Evolutionary conservation across 2,329 filamentous ascomycete species (phyloP), one percentile per base, ranked within the genome.

Genomic region (Penicillium sp.): DNA sequence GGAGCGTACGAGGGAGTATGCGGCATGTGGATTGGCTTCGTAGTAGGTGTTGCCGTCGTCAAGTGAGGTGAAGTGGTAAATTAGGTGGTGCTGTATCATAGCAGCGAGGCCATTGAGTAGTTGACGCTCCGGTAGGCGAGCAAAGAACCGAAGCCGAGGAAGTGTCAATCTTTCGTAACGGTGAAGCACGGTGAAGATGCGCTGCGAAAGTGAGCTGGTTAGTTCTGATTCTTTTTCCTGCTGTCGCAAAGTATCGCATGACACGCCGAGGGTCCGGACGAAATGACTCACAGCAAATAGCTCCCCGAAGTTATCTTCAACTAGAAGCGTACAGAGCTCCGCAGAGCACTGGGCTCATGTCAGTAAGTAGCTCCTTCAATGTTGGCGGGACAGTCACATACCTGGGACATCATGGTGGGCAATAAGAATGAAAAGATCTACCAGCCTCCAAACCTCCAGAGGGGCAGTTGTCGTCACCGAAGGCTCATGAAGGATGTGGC

Each of bases 221-320:
- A 58, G 47, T 38, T 35, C 33, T 9, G 33, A 45, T 35, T 16
- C 43, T 53, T 35, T 19, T 47, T 18, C 35, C n/a, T n/a, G 34
- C 22, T 29, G 41, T 46, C 41, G 30, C 47, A 33, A 40, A 12
- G 25, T 30, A 46, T 10, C 22, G 4, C 16, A 40, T 30, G 16
- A 27, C 22, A 50, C 35, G 25, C 30, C 22, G 5, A 30, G 16
- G 10, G 12, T 46, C 11, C 35, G 30, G 25, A 13, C 16, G 35
- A n/a, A 16, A 25, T 33, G 38, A 76, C 86, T 64, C 87, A 96
- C 92, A 68, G 89, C 89, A 55, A 90, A 89, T 51, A 97, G 83
- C 74, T 95, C 88, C 66, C 93, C 93, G 71, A 93, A 92, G 52
- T 88, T 80, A 68, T 96, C 90, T 67, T 90, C 84, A 56, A 97